Evolutionary conservation across 2,329 filamentous ascomycete species (phyloP), one percentile per base, ranked within the genome.

Genomic region (Epichloe uncinata): DNA sequence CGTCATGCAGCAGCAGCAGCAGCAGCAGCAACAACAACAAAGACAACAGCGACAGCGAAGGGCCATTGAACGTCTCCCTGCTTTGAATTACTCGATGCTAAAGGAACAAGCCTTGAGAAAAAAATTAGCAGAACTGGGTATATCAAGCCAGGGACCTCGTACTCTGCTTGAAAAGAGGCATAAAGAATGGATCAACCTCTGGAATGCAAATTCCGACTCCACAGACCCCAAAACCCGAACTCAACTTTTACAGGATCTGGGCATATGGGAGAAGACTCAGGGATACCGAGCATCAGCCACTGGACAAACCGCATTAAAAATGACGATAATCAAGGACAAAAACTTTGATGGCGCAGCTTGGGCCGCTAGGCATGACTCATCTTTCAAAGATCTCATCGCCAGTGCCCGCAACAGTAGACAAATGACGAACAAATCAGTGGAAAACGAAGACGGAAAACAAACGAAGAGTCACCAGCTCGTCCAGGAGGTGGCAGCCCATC

Each of bases 121-220:
- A 61, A 97, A 95, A 66, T 70, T 98, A 41, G 65, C 72, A 16
- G 88, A 95, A 3, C 72, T 93, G 1, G 88, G 90, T 1, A 82
- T 97, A 50, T 83, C 87, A 0, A 77, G 74, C 9, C 73, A 70
- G 52, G 93, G 93, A 1, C 66, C 75, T 0, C 84, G 84, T 43
- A 70, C 75, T 43, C 72, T 90, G 1, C 72, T 97, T 49, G 84
- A 91, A 62, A 78, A 76, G 56, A 79, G 94, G 16, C 90, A 97
- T 60, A 87, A 79, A 22, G 93, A 98, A 66, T 98, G 90, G 90
- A 76, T 93, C 47, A 96, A 93, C 37, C 69, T 98, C 16, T 96
- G 88, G 85, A 98, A 98, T 64, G 87, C 94, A 11, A 98, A 98
- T 63, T 95, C 89, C 67, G 93, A 98, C 65, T 85, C 90, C 2